phyloP scores from a whole-genome alignment of 768 basidiomycete species.

The Trametes cinnabarina region DNA sequence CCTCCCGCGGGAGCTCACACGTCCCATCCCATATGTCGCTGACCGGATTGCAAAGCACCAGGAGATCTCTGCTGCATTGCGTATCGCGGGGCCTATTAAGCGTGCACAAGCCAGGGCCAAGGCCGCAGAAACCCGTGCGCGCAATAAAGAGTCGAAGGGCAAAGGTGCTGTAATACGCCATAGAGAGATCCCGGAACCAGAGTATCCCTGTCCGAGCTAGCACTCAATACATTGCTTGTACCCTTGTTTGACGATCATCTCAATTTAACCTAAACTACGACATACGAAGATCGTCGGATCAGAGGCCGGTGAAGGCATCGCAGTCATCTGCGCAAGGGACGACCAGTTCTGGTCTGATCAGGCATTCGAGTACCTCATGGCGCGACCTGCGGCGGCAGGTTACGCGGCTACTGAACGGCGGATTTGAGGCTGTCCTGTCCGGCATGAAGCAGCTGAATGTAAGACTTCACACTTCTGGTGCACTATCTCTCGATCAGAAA shows the following conservation, averaged over 20 bases:
- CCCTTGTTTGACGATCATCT: too few relatives aligned
- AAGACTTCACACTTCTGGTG: not conserved
- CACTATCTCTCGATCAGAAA: not conserved
- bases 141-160: not conserved
- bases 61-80: not conserved
- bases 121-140: not conserved
- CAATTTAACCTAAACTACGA: too few relatives aligned
- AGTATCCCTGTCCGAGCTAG: not conserved
- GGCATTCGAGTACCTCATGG: too few relatives aligned
- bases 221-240: not conserved
- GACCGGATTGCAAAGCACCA: constrained; percentile 14
- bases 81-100: not conserved
- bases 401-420: not conserved
- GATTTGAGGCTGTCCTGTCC: not conserved
- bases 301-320: too few relatives aligned
- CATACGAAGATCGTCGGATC: too few relatives aligned
- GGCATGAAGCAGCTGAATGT: not conserved
- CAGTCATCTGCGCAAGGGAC: too few relatives aligned
- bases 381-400: not conserved
- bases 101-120: not conserved
- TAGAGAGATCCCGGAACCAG: not conserved
- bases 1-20: constrained; percentile 22
- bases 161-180: not conserved
- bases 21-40: constrained; percentile 18
- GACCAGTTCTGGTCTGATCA: too few relatives aligned